A percentile compares a stretch with the other conserved stretches of the same genome.
phyloP scores from a whole-genome alignment of 768 basidiomycete species.

The Daedaleopsis nitida region DNA sequence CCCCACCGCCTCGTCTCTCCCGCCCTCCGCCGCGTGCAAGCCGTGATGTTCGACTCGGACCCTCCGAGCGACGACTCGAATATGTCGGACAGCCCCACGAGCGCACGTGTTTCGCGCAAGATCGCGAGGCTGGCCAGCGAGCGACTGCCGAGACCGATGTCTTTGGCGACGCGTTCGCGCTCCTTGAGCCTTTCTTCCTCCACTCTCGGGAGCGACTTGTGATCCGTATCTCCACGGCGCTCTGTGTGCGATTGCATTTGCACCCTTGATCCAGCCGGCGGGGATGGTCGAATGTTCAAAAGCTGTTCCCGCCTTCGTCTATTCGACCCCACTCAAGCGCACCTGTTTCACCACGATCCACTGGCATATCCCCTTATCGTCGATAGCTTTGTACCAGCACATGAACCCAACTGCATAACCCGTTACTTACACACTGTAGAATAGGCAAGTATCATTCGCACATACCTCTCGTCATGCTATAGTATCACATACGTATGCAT shows the following conservation, averaged over 20 bases:
- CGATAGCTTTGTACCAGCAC: not conserved
- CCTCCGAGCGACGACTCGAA: conserved; percentile 49
- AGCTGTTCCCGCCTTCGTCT: not conserved
- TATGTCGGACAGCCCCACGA: conserved; percentile 48
- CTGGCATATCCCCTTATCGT: not conserved
- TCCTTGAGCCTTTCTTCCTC: conserved; percentile 12
- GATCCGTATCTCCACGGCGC: not conserved
- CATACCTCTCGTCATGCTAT: not conserved
- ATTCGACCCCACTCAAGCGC: not conserved
- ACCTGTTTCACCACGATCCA: not conserved
- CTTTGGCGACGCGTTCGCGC: conserved; percentile 13
- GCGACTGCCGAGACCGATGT: conserved; percentile 2
- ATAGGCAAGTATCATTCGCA: not conserved
- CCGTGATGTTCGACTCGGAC: conserved; percentile 28
- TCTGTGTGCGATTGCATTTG: not conserved
- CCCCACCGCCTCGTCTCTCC: conserved; percentile 72
- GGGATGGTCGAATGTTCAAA: not conserved
- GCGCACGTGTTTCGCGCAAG: conserved; percentile 34
- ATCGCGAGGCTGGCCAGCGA: conserved; percentile 15
- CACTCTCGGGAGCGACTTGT: conserved; percentile 14
- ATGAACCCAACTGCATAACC: not conserved
- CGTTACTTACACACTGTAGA: not conserved
- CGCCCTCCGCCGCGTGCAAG: conserved; percentile 41
- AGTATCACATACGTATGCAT: not conserved
- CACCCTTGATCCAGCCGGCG: not conserved